Evolutionary conservation across 2,329 filamentous ascomycete species (phyloP), one percentile per base, ranked within the genome.

Genomic region (Coniochaeta sp.): DNA sequence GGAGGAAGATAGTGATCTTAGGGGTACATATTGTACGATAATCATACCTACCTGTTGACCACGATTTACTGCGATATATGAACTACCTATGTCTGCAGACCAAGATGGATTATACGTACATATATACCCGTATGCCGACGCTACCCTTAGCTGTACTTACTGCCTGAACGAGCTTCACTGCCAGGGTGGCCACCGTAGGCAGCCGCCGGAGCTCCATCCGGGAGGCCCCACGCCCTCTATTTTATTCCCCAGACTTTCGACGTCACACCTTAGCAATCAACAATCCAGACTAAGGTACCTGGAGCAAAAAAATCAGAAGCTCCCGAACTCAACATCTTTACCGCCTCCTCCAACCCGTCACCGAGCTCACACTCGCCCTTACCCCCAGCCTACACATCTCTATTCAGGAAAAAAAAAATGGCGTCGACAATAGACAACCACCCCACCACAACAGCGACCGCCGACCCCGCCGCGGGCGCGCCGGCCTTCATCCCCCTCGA

Each of bases 401-500:
- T 2, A 52, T 24, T 50, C 34, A 30, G 5, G 30, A 10, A 44
- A 8, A 26, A 10, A 36, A 9, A 24, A 28, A 40, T 57, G 59
- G 61, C 58, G 32, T 56, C 61, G 5, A 40, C 38, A 58, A 59
- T 62, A 42, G 60, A 63, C 55, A 55, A 60, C 44, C 30, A 59
- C 55, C 38, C 58, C 59, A 58, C 58, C 60, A 16, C 47, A 16
- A 55, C 60, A 22, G 47, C 47, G 9, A 32, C 54, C 52, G 26
- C 65, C 65, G 56, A 69, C 65, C 65, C 78, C 76, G 58, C 69
- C 38, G 65, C 68, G 59, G 61, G 67, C 7, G 70, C 74, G 0
- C 75, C 74, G 8, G 75, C 81, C 68, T 86, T 86, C 74, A 79
- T 86, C 66, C 82, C 81, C 24, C 81, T 84, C 71, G 85, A 88